phyloP scores from a whole-genome alignment of 805 yeast genomes.

The Saturnispora besseyi region DNA sequence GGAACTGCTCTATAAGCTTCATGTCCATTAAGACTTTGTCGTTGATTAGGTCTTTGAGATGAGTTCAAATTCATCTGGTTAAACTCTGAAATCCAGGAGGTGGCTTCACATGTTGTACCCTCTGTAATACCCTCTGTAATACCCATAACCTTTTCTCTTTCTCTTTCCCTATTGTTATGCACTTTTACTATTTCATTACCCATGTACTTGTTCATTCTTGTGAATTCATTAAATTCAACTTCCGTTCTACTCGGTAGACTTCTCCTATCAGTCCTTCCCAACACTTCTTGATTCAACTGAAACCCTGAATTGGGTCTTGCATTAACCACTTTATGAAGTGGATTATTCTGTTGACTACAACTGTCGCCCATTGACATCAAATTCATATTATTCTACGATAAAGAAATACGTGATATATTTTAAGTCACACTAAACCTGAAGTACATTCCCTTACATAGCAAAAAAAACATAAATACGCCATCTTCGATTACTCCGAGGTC shows the following conservation, averaged over 20 bases:
- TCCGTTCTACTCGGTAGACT: background rate
- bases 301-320: background rate
- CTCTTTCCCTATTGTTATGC: background rate
- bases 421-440: background rate
- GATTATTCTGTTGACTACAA: background rate
- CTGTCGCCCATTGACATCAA: background rate
- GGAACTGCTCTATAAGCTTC: background rate
- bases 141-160: background rate
- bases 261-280: background rate
- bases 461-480: background rate
- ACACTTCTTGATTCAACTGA: background rate
- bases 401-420: background rate
- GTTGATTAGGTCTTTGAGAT: background rate
- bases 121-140: background rate
- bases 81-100: conserved; percentile 2
- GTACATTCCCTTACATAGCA: background rate
- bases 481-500: background rate
- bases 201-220: background rate
- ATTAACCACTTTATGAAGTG: background rate
- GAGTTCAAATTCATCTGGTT: conserved; percentile 1
- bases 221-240: background rate
- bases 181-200: background rate
- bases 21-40: background rate
- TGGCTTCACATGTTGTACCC: background rate
- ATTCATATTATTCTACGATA: background rate